Evolutionary conservation across 1,284 basidiomycete species (phyloP), one percentile per base, ranked within the genome.

Genomic region (Ganoderma lucidum): DNA sequence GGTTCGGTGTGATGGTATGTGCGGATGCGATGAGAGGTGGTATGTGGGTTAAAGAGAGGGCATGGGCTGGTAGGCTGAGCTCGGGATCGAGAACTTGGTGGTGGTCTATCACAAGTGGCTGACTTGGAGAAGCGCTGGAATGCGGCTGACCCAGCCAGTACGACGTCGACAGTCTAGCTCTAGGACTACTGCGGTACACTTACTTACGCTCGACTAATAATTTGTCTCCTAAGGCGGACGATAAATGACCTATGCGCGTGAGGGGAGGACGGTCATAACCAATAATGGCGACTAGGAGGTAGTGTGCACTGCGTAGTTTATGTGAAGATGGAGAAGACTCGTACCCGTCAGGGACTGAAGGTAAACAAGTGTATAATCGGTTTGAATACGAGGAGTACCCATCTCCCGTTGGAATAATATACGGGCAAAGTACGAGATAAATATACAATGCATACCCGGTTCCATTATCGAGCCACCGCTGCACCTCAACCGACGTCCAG

Each of bases 401-500:
- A 41, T 41, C 39, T 41, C 6, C 39, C 39, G 10, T 35, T 35
- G 35, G 4, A 35, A 35, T 9, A 41, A 14, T 41, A 41, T 41
- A 41, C 9, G 10, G 23, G 23, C 23, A 10, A 23, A 51, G 48
- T 23, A 23, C 12, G 6, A 51, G 8, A 67, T 67, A 63, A n/a
- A 59, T 59, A 59, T 17, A 48, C 6, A 19, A 17, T 28, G 23
- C 23, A 23, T 23, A 23, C 23, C 23, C 23, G 28, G 23, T 51
- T 51, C 23, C n/a, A n/a, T 32, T 56, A 32, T 35, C 15, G 45
- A 23, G 2, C 19, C 53, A 10, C 32, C 12, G 6, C 32, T 15
- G 8, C 10, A 39, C 10, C 39, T 72, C 66, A 75, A 42, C 64
- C 85, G 42, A 94, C 93, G 79, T 95, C 93, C 55, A 94, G 81